Conservation (phyloP, 148 eudicot genomes). For the Nyssa sinensis region DNA sequence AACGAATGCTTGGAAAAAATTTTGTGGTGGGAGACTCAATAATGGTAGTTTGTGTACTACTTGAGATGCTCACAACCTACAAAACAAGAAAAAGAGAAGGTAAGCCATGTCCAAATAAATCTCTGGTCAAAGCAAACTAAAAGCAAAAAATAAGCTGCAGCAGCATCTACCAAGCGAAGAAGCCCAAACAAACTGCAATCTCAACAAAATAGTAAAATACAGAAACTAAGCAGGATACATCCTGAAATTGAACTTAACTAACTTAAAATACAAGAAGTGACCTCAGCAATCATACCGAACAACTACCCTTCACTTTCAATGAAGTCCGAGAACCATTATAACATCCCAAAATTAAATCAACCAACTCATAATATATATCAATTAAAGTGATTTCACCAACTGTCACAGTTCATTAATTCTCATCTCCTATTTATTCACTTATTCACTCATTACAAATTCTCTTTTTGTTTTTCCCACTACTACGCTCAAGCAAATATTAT, state of each 20-base stretch:
- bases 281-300: not conserved
- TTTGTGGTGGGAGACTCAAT: slow-evolving; percentile 20
- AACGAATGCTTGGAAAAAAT: slow-evolving; percentile 36
- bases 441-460: no score
- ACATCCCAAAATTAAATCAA: no score
- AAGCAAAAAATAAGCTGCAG: not conserved
- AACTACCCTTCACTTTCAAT: not conserved
- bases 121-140: not conserved
- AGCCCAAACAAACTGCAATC: not conserved
- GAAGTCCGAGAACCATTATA: not conserved
- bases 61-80: slow-evolving; percentile 39
- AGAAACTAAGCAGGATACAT: not conserved
- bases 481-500: not conserved
- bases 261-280: not conserved
- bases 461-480: no score
- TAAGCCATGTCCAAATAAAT: slow-evolving; percentile 1
- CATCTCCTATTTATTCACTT: no score
- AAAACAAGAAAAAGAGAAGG: not conserved
- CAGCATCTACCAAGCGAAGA: no score
- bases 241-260: not conserved
- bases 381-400: no score
- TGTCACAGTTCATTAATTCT: no score
- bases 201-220: not conserved
- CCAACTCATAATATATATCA: no score
- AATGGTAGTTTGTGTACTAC: slow-evolving; percentile 19